phyloP scores from a whole-genome alignment of 2,329 filamentous ascomycete genomes.

The Fusarium sp. region DNA sequence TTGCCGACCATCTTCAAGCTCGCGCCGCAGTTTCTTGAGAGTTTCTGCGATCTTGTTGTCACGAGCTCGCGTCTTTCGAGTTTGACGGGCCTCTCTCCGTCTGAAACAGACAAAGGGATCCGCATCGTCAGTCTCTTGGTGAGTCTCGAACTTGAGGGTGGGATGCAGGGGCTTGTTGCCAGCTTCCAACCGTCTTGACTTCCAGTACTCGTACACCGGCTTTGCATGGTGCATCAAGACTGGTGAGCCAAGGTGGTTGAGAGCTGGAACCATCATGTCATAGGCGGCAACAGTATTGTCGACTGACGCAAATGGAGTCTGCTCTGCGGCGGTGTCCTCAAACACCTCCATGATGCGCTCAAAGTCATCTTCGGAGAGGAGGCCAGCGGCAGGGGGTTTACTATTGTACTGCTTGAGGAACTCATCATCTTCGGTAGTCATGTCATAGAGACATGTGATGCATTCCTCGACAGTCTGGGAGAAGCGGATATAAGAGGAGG shows the following conservation, averaged over 20 bases:
- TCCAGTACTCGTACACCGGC: slow-evolving; percentile 92
- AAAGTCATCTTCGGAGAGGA: slow-evolving; percentile 90
- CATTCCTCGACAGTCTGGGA: slow-evolving; percentile 98
- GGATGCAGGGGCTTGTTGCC: slow-evolving; percentile 82
- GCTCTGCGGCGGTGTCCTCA: slow-evolving; percentile 84
- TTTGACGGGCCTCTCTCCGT: slow-evolving; percentile 91
- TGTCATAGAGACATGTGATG: slow-evolving; percentile 90
- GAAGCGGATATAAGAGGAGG: slow-evolving; percentile 95
- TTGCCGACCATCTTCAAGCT: slow-evolving; percentile 89
- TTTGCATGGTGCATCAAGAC: slow-evolving; percentile 73
- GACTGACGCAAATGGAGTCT: slow-evolving; percentile 89
- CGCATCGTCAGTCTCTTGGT: slow-evolving; percentile 92
- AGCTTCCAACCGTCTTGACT: slow-evolving; percentile 72
- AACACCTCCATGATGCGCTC: slow-evolving; percentile 96
- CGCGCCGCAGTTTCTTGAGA: slow-evolving; percentile 88
- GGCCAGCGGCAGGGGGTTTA: slow-evolving; percentile 72
- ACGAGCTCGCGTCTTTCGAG: slow-evolving; percentile 92
- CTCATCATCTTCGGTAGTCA: slow-evolving; percentile 89
- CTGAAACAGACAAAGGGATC: slow-evolving; percentile 99
- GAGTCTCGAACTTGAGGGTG: slow-evolving; percentile 90
- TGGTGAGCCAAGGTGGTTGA: slow-evolving; percentile 63
- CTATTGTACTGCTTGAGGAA: slow-evolving; percentile 88
- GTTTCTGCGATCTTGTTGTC: slow-evolving; percentile 96
- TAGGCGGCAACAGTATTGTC: slow-evolving; percentile 87
- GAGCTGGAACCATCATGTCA: slow-evolving; percentile 79